Evolutionary conservation across 2,329 filamentous ascomycete species (phyloP), one percentile per base, ranked within the genome.

Genomic region (Bretziella fagacearum): DNA sequence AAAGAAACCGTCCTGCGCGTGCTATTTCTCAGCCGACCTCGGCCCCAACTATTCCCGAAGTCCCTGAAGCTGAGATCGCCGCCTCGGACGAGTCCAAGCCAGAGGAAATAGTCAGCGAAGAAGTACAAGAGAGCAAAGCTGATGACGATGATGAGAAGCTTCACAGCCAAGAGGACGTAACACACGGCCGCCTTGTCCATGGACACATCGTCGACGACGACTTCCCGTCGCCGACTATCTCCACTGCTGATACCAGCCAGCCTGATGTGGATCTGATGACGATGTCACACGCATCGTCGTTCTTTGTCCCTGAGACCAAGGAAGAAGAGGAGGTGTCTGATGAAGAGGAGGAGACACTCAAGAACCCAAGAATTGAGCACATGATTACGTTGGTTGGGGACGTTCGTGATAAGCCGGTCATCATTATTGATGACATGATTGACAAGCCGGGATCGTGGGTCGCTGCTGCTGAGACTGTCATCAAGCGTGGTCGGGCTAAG

Each of bases 341-440:
- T 54, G 89, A 95, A 52, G 91, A 96, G 62, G 91, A 98, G 56
- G 85, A 93, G 54, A 78, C 79, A n/a, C 75, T 89, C 45, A 75
- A 81, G 56, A 78, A 89, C 54, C 77, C 81, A 8, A 79, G 81
- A 51, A 70, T 89, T 18, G 91, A 98, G 65, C 86, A 87, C 58
- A 94, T 89, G 68, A 93, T 98, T 56, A 98, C 91, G 0, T 70
- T 98, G n/a, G 91, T 98, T 11, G 91, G 91, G 51, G 84, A 96
- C 56, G 91, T 98, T 51, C 81, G 79, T 58, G 78, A 84, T 59
- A 77, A 84, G 50, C 80, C 84, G 0, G 91, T 96, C 46, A 81
- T 98, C 59, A 86, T 98, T 52, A 83, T 98, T 43, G 91, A 98
- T 60, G 91, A 98, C 61, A 96, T 98, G 83, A 95, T 98, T 58